These are phyloP conservation scores for Byssothecium circinans DNA, from an alignment of 2,329 filamentous ascomycete genomes.

Conservation along the genomic window DNA sequence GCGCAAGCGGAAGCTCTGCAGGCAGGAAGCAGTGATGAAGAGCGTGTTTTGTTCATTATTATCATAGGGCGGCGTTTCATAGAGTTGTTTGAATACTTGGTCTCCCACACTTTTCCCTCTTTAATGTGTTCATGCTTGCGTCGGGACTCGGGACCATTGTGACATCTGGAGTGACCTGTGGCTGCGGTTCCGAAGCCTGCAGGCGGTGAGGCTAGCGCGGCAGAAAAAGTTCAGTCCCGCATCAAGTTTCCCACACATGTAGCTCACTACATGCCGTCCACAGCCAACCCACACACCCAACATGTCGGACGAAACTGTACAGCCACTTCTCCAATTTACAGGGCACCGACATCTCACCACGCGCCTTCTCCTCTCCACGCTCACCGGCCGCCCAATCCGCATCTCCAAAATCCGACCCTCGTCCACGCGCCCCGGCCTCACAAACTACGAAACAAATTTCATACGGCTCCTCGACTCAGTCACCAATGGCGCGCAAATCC, in stretches of 20 bases:
- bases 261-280: background rate
- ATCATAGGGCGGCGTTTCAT: constrained; percentile 22
- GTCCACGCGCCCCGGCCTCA: constrained; percentile 85
- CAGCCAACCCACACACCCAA: background rate
- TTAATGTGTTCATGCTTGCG: background rate
- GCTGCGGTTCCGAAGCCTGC: background rate
- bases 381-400: constrained; percentile 85
- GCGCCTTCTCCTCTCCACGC: constrained; percentile 84
- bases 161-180: background rate
- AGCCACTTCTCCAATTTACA: constrained; percentile 70
- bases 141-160: background rate
- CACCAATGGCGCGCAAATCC: constrained; percentile 92
- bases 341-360: constrained; percentile 80
- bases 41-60: constrained; percentile 5
- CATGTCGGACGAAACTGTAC: constrained; percentile 39
- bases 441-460: constrained; percentile 92
- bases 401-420: constrained; percentile 91
- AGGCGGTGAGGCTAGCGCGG: constrained; percentile 6
- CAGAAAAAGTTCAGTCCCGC: constrained; percentile 14
- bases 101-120: background rate
- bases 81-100: constrained; percentile 3
- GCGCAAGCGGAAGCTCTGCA: constrained; percentile 27
- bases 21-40: constrained; percentile 28
- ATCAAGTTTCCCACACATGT: background rate
- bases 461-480: constrained; percentile 90